These are phyloP conservation scores for Colletotrichum sp. DNA, from an alignment of 2,329 filamentous ascomycete species.

Conservation along the genomic window DNA sequence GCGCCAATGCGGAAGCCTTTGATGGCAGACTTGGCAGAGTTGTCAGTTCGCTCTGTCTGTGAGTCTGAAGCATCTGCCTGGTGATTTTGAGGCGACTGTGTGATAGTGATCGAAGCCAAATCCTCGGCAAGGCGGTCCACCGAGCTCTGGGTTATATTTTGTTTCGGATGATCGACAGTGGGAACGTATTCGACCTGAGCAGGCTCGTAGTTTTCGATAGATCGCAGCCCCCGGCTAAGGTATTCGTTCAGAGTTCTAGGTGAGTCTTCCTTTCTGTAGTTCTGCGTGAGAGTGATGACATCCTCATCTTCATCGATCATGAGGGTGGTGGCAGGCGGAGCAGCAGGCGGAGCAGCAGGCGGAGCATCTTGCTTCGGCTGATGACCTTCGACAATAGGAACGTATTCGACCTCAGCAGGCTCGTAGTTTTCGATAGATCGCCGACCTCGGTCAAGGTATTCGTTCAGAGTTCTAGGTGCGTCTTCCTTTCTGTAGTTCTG, in stretches of 20 bases:
- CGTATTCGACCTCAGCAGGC: not conserved
- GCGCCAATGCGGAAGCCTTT: conserved; percentile 29
- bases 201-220: not conserved
- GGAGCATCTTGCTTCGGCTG: not conserved
- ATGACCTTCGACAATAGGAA: not conserved
- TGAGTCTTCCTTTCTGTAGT: not conserved
- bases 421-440: not conserved
- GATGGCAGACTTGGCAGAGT: not conserved
- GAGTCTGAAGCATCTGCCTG: not conserved
- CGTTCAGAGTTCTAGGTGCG: not conserved
- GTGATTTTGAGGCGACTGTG: not conserved
- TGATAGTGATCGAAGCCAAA: not conserved
- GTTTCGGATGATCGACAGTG: not conserved
- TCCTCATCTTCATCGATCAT: not conserved
- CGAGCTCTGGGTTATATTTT: not conserved
- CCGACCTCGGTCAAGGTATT: not conserved
- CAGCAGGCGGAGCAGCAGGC: not conserved
- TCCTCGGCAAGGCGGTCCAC: not conserved
- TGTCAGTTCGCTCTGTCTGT: not conserved
- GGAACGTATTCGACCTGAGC: not conserved
- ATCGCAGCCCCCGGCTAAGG: not conserved
- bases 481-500: not conserved
- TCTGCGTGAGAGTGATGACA: not conserved
- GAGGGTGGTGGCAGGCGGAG: not conserved
- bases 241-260: not conserved